Evolutionary conservation across 2,329 filamentous ascomycete genomes (phyloP).

Genomic region (Ascochyta koolunga): DNA sequence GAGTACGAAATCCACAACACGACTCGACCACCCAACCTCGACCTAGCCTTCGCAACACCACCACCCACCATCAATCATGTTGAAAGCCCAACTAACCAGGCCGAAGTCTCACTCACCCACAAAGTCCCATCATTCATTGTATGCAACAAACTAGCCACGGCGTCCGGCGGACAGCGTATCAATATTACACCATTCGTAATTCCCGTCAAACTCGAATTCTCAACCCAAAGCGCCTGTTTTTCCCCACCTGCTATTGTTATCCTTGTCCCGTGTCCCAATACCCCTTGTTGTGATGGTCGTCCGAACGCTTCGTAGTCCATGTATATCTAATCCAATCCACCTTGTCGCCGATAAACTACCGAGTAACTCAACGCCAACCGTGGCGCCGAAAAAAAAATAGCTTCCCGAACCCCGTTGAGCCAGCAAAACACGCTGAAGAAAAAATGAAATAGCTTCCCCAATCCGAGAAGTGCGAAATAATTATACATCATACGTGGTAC

Average conservation of each 20-base stretch:
- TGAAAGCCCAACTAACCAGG: neutral
- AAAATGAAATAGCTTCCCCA: slow-evolving; percentile 35
- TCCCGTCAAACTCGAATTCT: neutral
- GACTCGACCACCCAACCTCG: too few species aligned
- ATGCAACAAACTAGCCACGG: neutral
- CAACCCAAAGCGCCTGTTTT: neutral
- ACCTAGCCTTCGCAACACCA: too few species aligned
- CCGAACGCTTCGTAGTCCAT: slow-evolving; percentile 16
- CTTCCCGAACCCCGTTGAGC: slow-evolving; percentile 28
- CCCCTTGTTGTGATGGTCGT: slow-evolving; percentile 3
- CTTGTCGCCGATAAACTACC: too few species aligned
- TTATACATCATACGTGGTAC: slow-evolving; percentile 27
- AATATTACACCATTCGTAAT: neutral
- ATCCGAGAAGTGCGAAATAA: slow-evolving; percentile 21
- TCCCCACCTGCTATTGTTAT: neutral
- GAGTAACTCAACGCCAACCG: too few species aligned
- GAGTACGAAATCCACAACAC: neutral
- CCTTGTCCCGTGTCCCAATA: neutral
- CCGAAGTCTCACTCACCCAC: neutral
- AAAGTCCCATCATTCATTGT: neutral
- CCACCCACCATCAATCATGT: neutral
- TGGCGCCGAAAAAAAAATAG: slow-evolving; percentile 43
- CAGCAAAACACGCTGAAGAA: slow-evolving; percentile 19
- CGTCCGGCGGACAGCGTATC: neutral
- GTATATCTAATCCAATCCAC: neutral